These are phyloP conservation scores for Exophiala alcalophila DNA, from an alignment of 2,329 filamentous ascomycete species.

Conservation along the genomic window DNA sequence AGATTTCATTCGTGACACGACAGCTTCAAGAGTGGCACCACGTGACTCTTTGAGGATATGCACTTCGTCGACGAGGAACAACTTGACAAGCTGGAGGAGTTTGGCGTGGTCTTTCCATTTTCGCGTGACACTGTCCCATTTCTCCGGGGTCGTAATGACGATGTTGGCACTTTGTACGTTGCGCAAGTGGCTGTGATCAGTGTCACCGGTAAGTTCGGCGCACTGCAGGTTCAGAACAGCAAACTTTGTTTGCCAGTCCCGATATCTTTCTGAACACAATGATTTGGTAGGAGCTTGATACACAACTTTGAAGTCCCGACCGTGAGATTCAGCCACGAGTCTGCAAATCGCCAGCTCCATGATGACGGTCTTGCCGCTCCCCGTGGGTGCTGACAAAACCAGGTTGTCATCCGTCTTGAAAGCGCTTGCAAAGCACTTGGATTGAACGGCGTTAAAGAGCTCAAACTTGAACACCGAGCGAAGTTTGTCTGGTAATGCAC, in stretches of 20 bases:
- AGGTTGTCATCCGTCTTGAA: constrained; percentile 71
- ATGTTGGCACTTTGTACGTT: constrained; percentile 72
- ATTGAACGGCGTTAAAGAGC: constrained; percentile 79
- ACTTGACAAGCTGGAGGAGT: constrained; percentile 69
- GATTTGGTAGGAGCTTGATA: constrained; percentile 86
- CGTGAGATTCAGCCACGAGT: constrained; percentile 56
- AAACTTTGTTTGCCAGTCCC: constrained; percentile 77
- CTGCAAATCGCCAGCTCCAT: constrained; percentile 80
- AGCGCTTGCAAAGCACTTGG: constrained; percentile 67
- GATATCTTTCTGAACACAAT: constrained; percentile 70
- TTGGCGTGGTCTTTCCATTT: constrained; percentile 80
- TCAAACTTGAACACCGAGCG: constrained; percentile 68
- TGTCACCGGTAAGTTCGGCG: constrained; percentile 79
- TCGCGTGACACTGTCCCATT: constrained; percentile 85
- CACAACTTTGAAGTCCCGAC: constrained; percentile 70
- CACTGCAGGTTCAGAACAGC: constrained; percentile 63
- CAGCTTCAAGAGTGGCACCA: constrained; percentile 76
- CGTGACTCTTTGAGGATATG: constrained; percentile 79
- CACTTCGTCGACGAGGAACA: constrained; percentile 84
- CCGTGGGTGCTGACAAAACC: constrained; percentile 76
- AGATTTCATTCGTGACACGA: constrained; percentile 84
- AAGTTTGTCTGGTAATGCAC: constrained; percentile 66
- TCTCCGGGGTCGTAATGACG: constrained; percentile 84
- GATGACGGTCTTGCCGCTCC: constrained; percentile 79
- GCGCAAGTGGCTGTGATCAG: constrained; percentile 62